Base-by-base conservation (phyloP, 2,329 filamentous ascomycete species). In the Cladosporium sp. region DNA sequence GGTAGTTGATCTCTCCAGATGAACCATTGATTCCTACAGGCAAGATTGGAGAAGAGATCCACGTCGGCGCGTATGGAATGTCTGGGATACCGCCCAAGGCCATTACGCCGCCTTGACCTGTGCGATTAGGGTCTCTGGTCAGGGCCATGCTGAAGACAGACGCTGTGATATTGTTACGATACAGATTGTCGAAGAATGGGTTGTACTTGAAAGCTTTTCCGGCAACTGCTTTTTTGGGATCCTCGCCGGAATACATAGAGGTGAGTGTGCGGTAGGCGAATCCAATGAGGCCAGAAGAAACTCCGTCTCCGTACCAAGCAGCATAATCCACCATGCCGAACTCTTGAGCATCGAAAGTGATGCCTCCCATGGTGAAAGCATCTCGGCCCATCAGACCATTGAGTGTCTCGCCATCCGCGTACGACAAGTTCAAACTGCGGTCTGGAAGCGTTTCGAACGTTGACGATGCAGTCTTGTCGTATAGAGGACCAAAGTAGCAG, bases 101-200 rank as follows among this genome's bases (percentile, higher is more conserved):
- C 3, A 86, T 72, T 39, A 81, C 80, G 1, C 83, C 82, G 8
- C 79, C 79, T 5, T 66, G 62, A n/a, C 49, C 49, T 14, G 49
- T 48, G 26, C 23, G 32, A 13, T 67, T 63, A 1, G 54, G 23
- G 21, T 74, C 69, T 1, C 80, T 74, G 8, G 77, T 74, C 23
- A 86, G 74, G 0, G 80, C 81, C n/a, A 85, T 72, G 68, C 78
- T 81, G 76, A 85, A 86, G 11, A 83, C 70, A 0, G 82, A 78
- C 0, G 78, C 69, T 8, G 82, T 79, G 14, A 79, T 70, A 25
- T 79, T 76, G 32, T 80, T 70, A 60, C 79, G 74, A 68, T 79
- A 80, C 79, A 86, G 81, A 39, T 76, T 82, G 8, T 78, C 81
- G 68, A 86, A 80, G n/a, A 86, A 70, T 0, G 84, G 81, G 61